phyloP scores from a whole-genome alignment of 192 early-diverging fungal species.

The Backusella luteola region DNA sequence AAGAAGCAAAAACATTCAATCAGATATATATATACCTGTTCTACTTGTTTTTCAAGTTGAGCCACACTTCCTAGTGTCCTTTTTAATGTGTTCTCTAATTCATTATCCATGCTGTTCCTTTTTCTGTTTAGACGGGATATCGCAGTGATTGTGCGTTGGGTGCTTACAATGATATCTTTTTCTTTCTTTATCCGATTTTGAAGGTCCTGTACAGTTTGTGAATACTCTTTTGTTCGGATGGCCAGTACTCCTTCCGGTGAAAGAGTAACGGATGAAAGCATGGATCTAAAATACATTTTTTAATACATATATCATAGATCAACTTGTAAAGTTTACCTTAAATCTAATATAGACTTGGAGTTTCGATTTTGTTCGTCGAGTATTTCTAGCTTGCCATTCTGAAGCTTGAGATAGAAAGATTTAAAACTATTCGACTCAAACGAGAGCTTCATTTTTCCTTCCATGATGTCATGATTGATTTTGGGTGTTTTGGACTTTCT shows the following conservation, averaged over 20 bases:
- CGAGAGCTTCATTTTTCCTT: neutral
- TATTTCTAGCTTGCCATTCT: neutral
- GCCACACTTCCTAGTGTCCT: neutral
- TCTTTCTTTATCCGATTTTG: slow-evolving; percentile 9
- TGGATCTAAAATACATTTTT: neutral
- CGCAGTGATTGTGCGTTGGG: neutral
- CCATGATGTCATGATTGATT: neutral
- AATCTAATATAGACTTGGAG: neutral
- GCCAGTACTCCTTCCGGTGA: neutral
- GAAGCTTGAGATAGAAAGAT: neutral
- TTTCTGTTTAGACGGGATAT: neutral
- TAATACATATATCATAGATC: no score
- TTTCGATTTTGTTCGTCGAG: neutral
- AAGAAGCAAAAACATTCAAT: neutral
- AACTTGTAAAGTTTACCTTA: neutral
- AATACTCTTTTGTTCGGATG: neutral
- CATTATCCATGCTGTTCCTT: neutral
- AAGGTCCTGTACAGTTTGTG: neutral
- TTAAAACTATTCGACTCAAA: neutral
- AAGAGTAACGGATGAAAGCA: neutral
- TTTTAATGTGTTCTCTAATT: neutral
- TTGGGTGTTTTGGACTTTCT: no score
- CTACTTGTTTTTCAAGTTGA: neutral
- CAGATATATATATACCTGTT: neutral
- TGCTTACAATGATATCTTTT: neutral